These are phyloP conservation scores for Cercophora scortea DNA, from an alignment of 495 filamentous ascomycete species.

Conservation along the genomic window DNA sequence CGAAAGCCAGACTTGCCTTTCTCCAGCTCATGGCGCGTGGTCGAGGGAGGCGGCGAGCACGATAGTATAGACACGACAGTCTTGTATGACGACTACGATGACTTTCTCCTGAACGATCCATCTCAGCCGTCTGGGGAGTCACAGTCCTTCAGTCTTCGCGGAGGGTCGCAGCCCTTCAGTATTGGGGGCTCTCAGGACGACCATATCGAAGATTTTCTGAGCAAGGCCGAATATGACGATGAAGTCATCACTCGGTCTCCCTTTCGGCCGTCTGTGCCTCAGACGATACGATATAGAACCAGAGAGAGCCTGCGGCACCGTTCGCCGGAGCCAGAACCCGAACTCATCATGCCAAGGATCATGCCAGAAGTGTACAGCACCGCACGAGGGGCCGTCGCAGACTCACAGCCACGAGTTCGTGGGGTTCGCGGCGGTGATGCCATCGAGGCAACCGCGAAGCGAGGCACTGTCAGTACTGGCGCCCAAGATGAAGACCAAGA, in stretches of 20 bases:
- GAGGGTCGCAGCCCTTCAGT: slow-evolving; percentile 23
- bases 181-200: slow-evolving; percentile 38
- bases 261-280: slow-evolving; percentile 35
- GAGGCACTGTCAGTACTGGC: too few species aligned
- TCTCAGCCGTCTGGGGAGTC: slow-evolving; percentile 25
- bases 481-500: too few species aligned
- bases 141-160: slow-evolving; percentile 23
- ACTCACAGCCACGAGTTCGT: too few species aligned
- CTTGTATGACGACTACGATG: slow-evolving; percentile 29
- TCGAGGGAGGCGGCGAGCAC: slow-evolving; percentile 41
- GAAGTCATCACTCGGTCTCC: slow-evolving; percentile 34
- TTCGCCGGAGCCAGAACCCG: slow-evolving; percentile 29
- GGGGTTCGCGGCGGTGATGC: too few species aligned
- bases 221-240: slow-evolving; percentile 34
- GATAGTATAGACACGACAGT: slow-evolving; percentile 43
- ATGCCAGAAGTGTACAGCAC: slow-evolving; percentile 1
- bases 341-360: slow-evolving; percentile 37
- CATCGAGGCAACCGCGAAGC: too few species aligned
- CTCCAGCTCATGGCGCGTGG: slow-evolving; percentile 43
- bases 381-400: too few species aligned
- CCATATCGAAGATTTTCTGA: slow-evolving; percentile 34
- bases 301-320: slow-evolving; percentile 23
- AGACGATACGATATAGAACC: slow-evolving; percentile 27
- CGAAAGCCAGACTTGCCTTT: slow-evolving; percentile 21
- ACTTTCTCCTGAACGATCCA: slow-evolving; percentile 26